These are phyloP conservation scores for Fusarium sarcochroum DNA, from an alignment of 2,329 filamentous ascomycete species.

Conservation along the genomic window DNA sequence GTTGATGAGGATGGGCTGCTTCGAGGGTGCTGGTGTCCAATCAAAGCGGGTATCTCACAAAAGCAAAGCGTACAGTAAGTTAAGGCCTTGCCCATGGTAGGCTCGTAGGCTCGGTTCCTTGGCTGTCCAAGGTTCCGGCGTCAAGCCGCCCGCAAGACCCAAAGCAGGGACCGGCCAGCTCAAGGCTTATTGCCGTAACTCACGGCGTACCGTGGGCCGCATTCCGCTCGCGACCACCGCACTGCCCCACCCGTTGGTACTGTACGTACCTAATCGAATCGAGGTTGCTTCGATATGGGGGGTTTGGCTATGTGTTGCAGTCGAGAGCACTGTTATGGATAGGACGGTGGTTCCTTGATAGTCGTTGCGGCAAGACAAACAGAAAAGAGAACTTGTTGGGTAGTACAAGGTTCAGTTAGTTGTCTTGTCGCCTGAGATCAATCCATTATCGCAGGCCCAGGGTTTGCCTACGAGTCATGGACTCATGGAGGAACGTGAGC, in stretches of 20 bases:
- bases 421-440: constrained; percentile 1
- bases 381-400: background rate
- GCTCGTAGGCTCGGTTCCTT: constrained; percentile 35
- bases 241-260: background rate
- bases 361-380: background rate
- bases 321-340: background rate
- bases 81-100: constrained; percentile 2
- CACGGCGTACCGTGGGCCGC: constrained; percentile 28
- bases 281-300: constrained; percentile 28
- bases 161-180: constrained; percentile 25
- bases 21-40: constrained; percentile 30
- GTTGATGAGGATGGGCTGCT: constrained; percentile 36
- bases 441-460: constrained; percentile 1
- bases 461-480: constrained; percentile 34
- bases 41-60: constrained; percentile 31
- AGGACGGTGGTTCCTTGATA: constrained; percentile 1
- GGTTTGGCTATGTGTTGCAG: constrained; percentile 8
- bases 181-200: constrained; percentile 32
- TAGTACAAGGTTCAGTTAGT: background rate
- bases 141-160: constrained; percentile 34
- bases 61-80: constrained; percentile 37
- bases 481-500: constrained; percentile 8
- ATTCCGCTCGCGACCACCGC: constrained; percentile 39
- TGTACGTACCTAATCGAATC: background rate
- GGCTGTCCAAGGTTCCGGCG: constrained; percentile 31